Evolutionary conservation across 2,329 filamentous ascomycete genomes (phyloP).

Genomic region (Botrytis fabae): DNA sequence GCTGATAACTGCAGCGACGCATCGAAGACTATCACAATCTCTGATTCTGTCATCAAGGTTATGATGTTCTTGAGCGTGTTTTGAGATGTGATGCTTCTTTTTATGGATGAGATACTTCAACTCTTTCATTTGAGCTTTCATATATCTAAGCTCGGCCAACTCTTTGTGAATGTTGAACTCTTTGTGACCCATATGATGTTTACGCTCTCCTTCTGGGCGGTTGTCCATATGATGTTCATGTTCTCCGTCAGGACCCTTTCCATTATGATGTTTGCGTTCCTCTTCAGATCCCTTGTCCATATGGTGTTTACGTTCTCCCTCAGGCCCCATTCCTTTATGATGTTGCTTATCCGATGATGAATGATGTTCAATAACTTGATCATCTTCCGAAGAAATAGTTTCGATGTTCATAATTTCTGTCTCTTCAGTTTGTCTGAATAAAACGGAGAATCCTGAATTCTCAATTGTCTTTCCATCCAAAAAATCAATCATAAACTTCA

Average conservation of each 20-base stretch:
- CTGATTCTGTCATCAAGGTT: slow-evolving; percentile 41
- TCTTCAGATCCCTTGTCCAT: not conserved
- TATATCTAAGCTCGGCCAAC: slow-evolving; percentile 48
- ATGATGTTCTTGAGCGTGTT: slow-evolving; percentile 40
- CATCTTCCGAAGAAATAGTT: slow-evolving; percentile 42
- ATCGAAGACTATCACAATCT: slow-evolving; percentile 47
- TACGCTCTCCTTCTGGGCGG: not conserved
- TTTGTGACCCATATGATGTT: not conserved
- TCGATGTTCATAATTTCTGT: slow-evolving; percentile 49
- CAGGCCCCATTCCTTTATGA: slow-evolving; percentile 17
- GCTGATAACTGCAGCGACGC: slow-evolving; percentile 46
- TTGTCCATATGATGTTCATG: not conserved
- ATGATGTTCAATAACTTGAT: slow-evolving; percentile 30
- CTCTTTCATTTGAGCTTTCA: slow-evolving; percentile 46
- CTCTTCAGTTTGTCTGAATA: slow-evolving; percentile 48
- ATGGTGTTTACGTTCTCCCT: not conserved
- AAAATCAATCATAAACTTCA: slow-evolving; percentile 48
- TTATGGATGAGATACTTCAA: slow-evolving; percentile 47
- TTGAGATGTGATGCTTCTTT: slow-evolving; percentile 42
- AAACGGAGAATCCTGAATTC: slow-evolving; percentile 45
- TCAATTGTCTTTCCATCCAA: slow-evolving; percentile 46
- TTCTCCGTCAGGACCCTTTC: too few species aligned
- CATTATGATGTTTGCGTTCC: not conserved
- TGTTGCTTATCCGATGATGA: slow-evolving; percentile 24
- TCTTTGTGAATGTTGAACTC: slow-evolving; percentile 44